These are phyloP conservation scores for Candida xyloterini DNA, from an alignment of 805 yeast species.

Conservation along the genomic window DNA sequence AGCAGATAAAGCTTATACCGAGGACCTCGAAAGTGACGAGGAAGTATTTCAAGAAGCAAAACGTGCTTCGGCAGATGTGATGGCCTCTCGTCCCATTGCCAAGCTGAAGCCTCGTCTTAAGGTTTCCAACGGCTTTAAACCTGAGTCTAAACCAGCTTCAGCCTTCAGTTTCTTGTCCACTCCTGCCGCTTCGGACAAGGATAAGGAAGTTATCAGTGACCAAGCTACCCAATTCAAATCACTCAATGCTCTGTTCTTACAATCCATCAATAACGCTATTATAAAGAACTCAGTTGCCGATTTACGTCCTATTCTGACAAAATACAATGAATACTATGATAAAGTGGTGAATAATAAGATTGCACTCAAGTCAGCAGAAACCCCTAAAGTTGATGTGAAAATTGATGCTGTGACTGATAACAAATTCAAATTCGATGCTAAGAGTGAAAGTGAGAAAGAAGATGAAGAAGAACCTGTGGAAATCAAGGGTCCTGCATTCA, in stretches of 20 bases:
- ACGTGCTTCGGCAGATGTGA: slow-evolving; percentile 57
- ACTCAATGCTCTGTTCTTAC: slow-evolving; percentile 57
- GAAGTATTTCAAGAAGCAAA: slow-evolving; percentile 32
- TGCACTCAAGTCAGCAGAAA: slow-evolving; percentile 24
- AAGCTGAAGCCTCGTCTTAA: slow-evolving; percentile 45
- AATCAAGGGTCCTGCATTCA: slow-evolving; percentile 70
- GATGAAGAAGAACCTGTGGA: slow-evolving; percentile 35
- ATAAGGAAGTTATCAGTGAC: slow-evolving; percentile 5
- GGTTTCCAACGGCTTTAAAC: slow-evolving; percentile 11
- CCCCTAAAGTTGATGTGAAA: slow-evolving; percentile 25
- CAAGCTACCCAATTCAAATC: slow-evolving; percentile 56
- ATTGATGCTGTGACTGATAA: slow-evolving; percentile 1
- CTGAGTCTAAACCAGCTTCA: slow-evolving; percentile 9
- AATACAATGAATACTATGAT: slow-evolving; percentile 54
- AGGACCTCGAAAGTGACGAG: slow-evolving; percentile 36
- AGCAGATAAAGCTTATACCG: slow-evolving; percentile 40
- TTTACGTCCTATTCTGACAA: slow-evolving; percentile 51
- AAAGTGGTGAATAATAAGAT: slow-evolving; percentile 33
- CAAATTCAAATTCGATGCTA: slow-evolving; percentile 11
- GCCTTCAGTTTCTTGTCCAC: slow-evolving; percentile 15
- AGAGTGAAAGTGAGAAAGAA: slow-evolving; percentile 22
- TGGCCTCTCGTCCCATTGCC: slow-evolving; percentile 70
- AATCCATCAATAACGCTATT: slow-evolving; percentile 43
- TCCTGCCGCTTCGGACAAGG: background rate
- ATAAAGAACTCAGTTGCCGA: slow-evolving; percentile 49